A percentile compares a stretch with the other conserved stretches of the same genome.
Conservation (phyloP, 164 flowering plant species). For the Nelumbo lutea region DNA sequence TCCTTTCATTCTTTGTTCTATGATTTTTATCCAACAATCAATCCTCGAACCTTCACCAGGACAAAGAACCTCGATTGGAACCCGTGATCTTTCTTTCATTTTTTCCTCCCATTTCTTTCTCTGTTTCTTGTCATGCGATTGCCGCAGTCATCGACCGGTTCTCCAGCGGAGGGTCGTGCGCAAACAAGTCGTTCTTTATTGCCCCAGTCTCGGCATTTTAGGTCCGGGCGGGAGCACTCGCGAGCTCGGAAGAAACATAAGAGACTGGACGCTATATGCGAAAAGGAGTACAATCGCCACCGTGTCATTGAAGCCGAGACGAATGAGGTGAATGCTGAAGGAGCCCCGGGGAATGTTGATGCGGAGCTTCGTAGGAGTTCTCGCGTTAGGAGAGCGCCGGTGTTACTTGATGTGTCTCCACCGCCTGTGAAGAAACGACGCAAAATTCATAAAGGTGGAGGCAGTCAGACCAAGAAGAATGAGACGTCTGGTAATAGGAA, state of each 20-base stretch:
- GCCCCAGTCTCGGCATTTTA: not conserved
- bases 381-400: conserved; percentile 58
- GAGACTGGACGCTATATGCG: conserved; percentile 73
- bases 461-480: conserved; percentile 7
- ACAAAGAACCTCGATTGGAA: not conserved
- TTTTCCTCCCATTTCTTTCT: not conserved
- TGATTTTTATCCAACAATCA: too few species aligned
- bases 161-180: conserved; percentile 22
- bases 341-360: conserved; percentile 15
- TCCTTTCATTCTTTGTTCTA: too few species aligned
- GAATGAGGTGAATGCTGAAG: conserved; percentile 22
- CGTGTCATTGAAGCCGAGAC: conserved; percentile 21
- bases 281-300: conserved; percentile 43
- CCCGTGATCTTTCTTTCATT: not conserved
- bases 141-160: conserved; percentile 24
- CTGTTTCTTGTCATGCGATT: conserved; percentile 54
- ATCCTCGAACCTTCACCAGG: too few species aligned
- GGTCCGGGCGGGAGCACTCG: conserved; percentile 11
- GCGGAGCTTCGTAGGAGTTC: conserved; percentile 67
- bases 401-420: conserved; percentile 61
- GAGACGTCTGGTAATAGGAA: conserved; percentile 11
- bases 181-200: conserved; percentile 4
- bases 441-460: conserved; percentile 22
- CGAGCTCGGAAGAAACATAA: conserved; percentile 66
- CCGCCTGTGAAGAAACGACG: conserved; percentile 45